phyloP scores from a whole-genome alignment of 371 early-diverging fungal genomes.

The Gilbertella persicaria region DNA sequence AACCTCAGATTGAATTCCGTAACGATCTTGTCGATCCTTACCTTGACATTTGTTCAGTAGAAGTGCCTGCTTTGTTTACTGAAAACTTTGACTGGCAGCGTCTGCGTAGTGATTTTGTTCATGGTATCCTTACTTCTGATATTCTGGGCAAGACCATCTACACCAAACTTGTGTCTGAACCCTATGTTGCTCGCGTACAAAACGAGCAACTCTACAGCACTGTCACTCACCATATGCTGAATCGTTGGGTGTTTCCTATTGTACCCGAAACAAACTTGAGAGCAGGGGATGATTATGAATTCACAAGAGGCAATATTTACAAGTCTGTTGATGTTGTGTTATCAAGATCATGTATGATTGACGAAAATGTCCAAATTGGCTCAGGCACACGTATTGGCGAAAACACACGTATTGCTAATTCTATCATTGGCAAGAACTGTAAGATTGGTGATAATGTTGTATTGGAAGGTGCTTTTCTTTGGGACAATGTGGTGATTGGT shows the following conservation, averaged over 20 bases:
- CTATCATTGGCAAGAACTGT: slow-evolving; percentile 86
- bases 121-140: slow-evolving; percentile 90
- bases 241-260: slow-evolving; percentile 92
- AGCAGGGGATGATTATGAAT: slow-evolving; percentile 69
- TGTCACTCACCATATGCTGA: slow-evolving; percentile 85
- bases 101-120: slow-evolving; percentile 88
- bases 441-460: slow-evolving; percentile 73
- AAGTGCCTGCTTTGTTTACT: slow-evolving; percentile 91
- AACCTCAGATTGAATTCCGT: slow-evolving; percentile 74
- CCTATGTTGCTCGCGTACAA: slow-evolving; percentile 84
- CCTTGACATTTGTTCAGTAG: slow-evolving; percentile 91
- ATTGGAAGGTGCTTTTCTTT: slow-evolving; percentile 82
- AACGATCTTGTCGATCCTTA: slow-evolving; percentile 93
- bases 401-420: slow-evolving; percentile 67
- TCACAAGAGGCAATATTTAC: slow-evolving; percentile 81
- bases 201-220: slow-evolving; percentile 85
- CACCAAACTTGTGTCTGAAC: slow-evolving; percentile 72
- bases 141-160: slow-evolving; percentile 88
- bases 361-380: slow-evolving; percentile 84
- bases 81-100: slow-evolving; percentile 98
- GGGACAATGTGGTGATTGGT: slow-evolving; percentile 75
- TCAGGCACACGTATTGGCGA: slow-evolving; percentile 76
- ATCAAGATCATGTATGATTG: slow-evolving; percentile 76
- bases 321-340: slow-evolving; percentile 78
- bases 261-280: slow-evolving; percentile 86